Conservation (phyloP, 148 eudicot species). For the Gaultheria prostrata region DNA sequence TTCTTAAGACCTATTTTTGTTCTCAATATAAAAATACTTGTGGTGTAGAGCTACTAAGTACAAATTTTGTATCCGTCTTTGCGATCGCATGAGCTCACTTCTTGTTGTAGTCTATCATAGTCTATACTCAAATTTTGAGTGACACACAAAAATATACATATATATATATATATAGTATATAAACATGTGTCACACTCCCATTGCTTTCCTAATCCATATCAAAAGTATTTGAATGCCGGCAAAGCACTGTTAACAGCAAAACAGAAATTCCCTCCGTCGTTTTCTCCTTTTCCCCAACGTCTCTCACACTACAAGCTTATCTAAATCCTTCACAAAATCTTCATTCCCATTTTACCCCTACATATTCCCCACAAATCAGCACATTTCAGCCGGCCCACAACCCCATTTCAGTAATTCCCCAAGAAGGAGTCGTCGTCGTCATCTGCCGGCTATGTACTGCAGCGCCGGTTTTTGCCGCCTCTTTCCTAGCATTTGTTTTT, state of each 20-base stretch:
- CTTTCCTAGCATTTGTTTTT: slow-evolving; percentile 33
- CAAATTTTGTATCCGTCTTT: no score
- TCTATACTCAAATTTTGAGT: background rate
- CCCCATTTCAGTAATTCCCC: slow-evolving; percentile 16
- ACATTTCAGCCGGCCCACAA: background rate
- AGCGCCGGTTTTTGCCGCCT: slow-evolving; percentile 35
- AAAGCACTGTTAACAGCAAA: background rate
- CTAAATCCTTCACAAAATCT: background rate
- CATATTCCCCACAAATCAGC: background rate
- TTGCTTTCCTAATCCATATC: background rate
- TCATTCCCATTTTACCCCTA: slow-evolving; percentile 24
- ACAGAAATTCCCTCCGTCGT: background rate
- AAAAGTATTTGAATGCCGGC: background rate
- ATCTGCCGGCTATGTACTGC: slow-evolving; percentile 25
- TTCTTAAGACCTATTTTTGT: no score
- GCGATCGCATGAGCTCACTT: no score
- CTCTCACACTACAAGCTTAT: background rate
- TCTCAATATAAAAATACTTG: no score
- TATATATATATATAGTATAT: no score
- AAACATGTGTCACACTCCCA: background rate
- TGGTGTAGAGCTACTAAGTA: no score
- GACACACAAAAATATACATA: background rate
- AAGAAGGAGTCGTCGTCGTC: background rate
- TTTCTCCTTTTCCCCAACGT: slow-evolving; percentile 1
- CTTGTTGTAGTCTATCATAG: no score